Base-by-base conservation (phyloP, 352 stramenopile genomes). In the Pythium oligandrum region DNA sequence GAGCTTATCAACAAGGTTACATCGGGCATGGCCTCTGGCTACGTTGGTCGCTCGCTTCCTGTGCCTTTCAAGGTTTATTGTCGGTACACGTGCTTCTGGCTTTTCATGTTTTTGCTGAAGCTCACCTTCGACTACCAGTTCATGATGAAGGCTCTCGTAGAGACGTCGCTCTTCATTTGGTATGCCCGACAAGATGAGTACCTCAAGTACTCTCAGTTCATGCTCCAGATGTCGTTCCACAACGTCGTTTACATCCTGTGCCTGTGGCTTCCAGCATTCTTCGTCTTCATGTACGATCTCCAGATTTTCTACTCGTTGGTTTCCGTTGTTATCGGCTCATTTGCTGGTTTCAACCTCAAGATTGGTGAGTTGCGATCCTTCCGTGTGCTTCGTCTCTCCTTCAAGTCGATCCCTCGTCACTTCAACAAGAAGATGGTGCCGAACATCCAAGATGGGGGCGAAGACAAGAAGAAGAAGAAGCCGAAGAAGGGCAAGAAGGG, bases 381-480 rank as follows among this genome's bases (percentile, higher is more conserved):
- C 75, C 78, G 83, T 38, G 78, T 94, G 26, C 64, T 94, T 6
- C 81, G 83, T 7, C 60, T 90, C 26, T 81, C 83, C 37, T 94
- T 94, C 64, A 92, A 92, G 75, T 88, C 73, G 30, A 94, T 94
- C 52, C 83, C 83, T 12, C 64, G 81, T 31, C 81, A 92, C 59
- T 94, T 94, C 56, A 94, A 94, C 68, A 85, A 90, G 64, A 94
- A 94, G 52, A 85, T 94, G 53, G 81, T 94, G 17, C 75, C 79
- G 36, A 94, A 94, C 57, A 87, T 93, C 56, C 74, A 87, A 31
- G 83, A 93, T 48, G 66, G 59, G 42, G 61, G 70, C 45, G 63
- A 68, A 17, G 75, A 89, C 56, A 86, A 89, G 67, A 87, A 87
- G 62, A 85, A 88, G 51, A 88, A 86, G 49, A 88, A 84, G 49